A percentile compares a stretch with the other conserved stretches of the same genome.
These are phyloP conservation scores for Aleurites moluccanus DNA, from an alignment of 441 rosid species.

Conservation along the genomic window DNA sequence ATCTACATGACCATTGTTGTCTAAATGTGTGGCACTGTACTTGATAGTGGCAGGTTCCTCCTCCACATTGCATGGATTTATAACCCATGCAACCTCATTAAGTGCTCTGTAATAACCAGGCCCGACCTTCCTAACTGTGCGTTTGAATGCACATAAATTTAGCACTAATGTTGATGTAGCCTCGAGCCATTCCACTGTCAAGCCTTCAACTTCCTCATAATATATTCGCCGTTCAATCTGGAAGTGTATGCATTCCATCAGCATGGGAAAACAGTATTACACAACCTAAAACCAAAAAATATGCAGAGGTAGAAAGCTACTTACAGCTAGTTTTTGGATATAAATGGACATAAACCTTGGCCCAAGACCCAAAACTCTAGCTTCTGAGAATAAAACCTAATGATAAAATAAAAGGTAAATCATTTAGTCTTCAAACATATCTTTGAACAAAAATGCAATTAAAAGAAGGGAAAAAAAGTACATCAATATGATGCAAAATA, in stretches of 20 bases:
- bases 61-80: slow-evolving; percentile 51
- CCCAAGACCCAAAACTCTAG: slow-evolving; percentile 82
- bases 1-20: slow-evolving; percentile 22
- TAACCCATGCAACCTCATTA: slow-evolving; percentile 54
- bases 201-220: slow-evolving; percentile 83
- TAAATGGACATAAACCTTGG: slow-evolving; percentile 88
- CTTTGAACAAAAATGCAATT: background rate
- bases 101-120: slow-evolving; percentile 46
- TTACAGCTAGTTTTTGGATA: slow-evolving; percentile 73
- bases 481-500: background rate
- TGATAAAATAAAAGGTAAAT: slow-evolving; percentile 21
- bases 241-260: slow-evolving; percentile 7
- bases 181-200: slow-evolving; percentile 78
- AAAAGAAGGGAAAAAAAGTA: too few relatives aligned
- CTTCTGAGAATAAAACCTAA: slow-evolving; percentile 75
- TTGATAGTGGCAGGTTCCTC: slow-evolving; percentile 24
- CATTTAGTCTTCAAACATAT: background rate
- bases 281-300: slow-evolving; percentile 1
- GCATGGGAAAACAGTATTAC: slow-evolving; percentile 4
- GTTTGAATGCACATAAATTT: slow-evolving; percentile 38
- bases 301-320: slow-evolving; percentile 23
- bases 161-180: slow-evolving; percentile 79
- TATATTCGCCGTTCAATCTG: slow-evolving; percentile 79
- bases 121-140: slow-evolving; percentile 45
- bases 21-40: slow-evolving; percentile 23